A percentile compares a stretch with the other conserved stretches of the same genome.
These are phyloP conservation scores for Sarcocystis neurona DNA, from an alignment of 169 alveolate species.

Conservation along the genomic window DNA sequence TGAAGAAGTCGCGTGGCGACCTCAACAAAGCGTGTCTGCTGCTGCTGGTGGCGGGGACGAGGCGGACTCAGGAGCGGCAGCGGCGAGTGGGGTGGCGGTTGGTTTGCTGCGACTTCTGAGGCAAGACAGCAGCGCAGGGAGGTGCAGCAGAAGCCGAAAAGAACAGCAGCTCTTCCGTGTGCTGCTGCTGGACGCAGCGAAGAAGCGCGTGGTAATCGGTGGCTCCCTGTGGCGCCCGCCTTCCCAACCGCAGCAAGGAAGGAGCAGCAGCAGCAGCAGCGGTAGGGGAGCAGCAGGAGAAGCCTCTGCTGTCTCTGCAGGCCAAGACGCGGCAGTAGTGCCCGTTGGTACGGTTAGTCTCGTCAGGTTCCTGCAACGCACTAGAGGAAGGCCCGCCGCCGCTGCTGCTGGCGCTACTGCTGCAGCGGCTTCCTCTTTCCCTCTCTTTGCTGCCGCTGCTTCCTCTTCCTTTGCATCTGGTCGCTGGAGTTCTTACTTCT, in stretches of 20 bases:
- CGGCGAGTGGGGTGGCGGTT: slow-evolving; percentile 22
- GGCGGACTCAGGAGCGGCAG: too few species aligned
- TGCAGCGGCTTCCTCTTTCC: too few species aligned
- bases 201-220: neutral
- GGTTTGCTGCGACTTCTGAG: neutral
- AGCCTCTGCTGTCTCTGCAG: neutral
- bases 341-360: neutral
- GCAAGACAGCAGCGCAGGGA: neutral
- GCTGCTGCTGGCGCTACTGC: too few species aligned
- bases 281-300: neutral
- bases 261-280: neutral
- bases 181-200: neutral
- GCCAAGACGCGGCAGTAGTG: neutral
- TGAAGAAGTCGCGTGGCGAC: too few species aligned
- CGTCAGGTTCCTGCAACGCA: neutral
- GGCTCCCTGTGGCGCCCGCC: neutral
- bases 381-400: slow-evolving; percentile 11
- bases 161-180: neutral
- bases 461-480: too few species aligned
- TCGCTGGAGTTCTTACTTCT: too few species aligned
- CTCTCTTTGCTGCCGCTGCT: too few species aligned
- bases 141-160: too few species aligned
- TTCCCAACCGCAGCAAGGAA: neutral
- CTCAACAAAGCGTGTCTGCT: too few species aligned
- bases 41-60: too few species aligned